Percentiles rank a stretch among this genome's conserved stretches.
Conservation (phyloP, 345 rosid species). For the Angophora floribunda region DNA sequence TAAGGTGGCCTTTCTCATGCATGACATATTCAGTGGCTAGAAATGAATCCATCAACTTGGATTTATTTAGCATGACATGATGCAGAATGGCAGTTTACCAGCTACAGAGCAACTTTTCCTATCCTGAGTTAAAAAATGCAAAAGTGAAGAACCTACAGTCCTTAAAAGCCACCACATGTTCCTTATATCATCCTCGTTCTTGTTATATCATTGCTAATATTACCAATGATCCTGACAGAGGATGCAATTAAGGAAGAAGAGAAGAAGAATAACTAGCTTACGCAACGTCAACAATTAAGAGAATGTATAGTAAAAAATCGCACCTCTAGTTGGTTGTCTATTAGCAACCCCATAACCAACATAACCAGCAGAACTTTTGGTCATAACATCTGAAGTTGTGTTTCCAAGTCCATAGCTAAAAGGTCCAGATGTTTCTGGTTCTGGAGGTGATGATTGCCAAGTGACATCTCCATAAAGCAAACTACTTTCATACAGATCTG, state of each 20-base stretch:
- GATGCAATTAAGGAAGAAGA: neutral
- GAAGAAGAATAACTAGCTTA: neutral
- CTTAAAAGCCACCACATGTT: neutral
- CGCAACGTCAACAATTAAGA: neutral
- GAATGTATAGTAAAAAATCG: neutral
- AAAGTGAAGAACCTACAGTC: neutral
- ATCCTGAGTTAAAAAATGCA: neutral
- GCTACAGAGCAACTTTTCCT: neutral
- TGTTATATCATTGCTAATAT: neutral
- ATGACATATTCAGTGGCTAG: neutral
- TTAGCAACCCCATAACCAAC: constrained; percentile 43
- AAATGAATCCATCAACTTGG: neutral
- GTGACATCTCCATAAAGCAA: constrained; percentile 32
- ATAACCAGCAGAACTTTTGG: constrained; percentile 33
- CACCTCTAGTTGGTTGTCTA: constrained; percentile 63
- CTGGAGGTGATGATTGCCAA: constrained; percentile 36
- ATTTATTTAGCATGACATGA: neutral
- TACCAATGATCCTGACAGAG: neutral
- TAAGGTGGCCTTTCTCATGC: neutral
- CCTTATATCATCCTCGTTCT: neutral
- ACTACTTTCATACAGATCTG: constrained; percentile 22
- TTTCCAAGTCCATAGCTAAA: constrained; percentile 44
- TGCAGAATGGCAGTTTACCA: neutral
- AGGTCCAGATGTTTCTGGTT: constrained; percentile 25
- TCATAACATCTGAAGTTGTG: constrained; percentile 34